Percentiles rank a stretch among this genome's conserved stretches.
Conservation (phyloP, 2,329 filamentous ascomycete genomes). For the Esteya vermicola region DNA sequence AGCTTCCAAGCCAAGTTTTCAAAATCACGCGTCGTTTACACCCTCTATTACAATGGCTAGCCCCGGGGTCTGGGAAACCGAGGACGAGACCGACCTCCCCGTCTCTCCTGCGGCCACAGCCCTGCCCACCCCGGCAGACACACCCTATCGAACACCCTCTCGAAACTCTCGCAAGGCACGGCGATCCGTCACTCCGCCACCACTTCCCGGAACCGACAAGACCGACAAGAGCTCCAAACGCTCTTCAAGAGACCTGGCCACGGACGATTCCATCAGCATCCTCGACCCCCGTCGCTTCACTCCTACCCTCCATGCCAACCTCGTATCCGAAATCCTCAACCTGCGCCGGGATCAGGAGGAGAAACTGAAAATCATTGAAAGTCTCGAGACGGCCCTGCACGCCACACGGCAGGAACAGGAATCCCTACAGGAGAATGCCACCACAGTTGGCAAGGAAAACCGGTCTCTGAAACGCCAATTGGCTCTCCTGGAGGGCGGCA, state of each 20-base stretch:
- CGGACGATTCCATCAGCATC: conserved; percentile 56
- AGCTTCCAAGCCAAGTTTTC: no score
- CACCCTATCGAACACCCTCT: conserved; percentile 60
- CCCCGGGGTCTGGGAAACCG: conserved; percentile 48
- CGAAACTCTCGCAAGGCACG: conserved; percentile 50
- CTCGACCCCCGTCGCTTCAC: conserved; percentile 88
- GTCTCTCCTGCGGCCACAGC: conserved; percentile 30
- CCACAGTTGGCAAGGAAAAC: conserved; percentile 57
- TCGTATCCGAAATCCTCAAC: conserved; percentile 86
- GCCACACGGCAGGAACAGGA: conserved; percentile 62
- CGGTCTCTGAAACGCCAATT: conserved; percentile 75
- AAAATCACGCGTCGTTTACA: not conserved
- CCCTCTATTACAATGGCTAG: conserved; percentile 10
- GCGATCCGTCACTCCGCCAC: conserved; percentile 52
- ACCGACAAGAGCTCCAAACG: conserved; percentile 32
- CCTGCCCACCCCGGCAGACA: conserved; percentile 56
- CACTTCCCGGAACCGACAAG: conserved; percentile 27
- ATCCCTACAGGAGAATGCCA: conserved; percentile 44
- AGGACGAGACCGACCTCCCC: conserved; percentile 44
- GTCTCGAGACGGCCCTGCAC: conserved; percentile 63
- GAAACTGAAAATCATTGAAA: conserved; percentile 75
- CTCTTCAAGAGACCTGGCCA: conserved; percentile 41
- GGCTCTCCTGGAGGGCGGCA: conserved; percentile 74
- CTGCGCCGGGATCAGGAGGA: conserved; percentile 82
- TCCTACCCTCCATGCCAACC: conserved; percentile 81